Conservation (phyloP, 352 stramenopile species). For the Phytophthora aleatoria region DNA sequence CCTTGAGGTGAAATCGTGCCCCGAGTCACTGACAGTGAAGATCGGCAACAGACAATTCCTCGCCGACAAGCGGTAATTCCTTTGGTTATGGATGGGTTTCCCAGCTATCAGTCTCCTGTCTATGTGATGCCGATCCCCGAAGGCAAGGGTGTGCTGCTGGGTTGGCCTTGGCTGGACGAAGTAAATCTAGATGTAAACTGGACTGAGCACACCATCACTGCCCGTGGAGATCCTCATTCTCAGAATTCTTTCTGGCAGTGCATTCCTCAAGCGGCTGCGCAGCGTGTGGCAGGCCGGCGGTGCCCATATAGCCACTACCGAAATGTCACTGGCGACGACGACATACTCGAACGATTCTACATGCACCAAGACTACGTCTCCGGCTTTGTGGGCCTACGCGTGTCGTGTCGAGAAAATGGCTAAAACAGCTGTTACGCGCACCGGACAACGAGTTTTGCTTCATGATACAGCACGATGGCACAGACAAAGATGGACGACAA, state of each 20-base stretch:
- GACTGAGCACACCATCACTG: background rate
- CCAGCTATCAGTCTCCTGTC: background rate
- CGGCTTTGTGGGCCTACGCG: background rate
- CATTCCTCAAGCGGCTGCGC: background rate
- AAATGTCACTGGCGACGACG: too few relatives aligned
- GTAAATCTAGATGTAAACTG: slow-evolving; percentile 11
- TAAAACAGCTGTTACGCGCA: background rate
- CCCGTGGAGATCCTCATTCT: background rate
- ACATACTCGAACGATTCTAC: background rate
- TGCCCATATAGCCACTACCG: background rate
- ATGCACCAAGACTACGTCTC: background rate
- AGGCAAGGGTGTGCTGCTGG: slow-evolving; percentile 2
- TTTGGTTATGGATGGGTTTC: slow-evolving; percentile 1
- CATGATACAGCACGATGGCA: background rate
- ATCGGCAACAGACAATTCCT: background rate
- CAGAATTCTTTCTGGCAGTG: slow-evolving; percentile 2
- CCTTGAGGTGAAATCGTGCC: background rate
- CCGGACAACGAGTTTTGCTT: slow-evolving; percentile 16
- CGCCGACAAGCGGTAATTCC: background rate
- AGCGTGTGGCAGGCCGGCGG: too few relatives aligned
- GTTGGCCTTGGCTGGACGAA: background rate
- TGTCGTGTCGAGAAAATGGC: background rate
- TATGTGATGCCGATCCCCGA: slow-evolving; percentile 12
- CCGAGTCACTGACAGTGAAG: background rate
- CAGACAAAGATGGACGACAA: background rate